phyloP scores from a whole-genome alignment of 2,329 filamentous ascomycete species.

The Coniochaeta hoffmannii region DNA sequence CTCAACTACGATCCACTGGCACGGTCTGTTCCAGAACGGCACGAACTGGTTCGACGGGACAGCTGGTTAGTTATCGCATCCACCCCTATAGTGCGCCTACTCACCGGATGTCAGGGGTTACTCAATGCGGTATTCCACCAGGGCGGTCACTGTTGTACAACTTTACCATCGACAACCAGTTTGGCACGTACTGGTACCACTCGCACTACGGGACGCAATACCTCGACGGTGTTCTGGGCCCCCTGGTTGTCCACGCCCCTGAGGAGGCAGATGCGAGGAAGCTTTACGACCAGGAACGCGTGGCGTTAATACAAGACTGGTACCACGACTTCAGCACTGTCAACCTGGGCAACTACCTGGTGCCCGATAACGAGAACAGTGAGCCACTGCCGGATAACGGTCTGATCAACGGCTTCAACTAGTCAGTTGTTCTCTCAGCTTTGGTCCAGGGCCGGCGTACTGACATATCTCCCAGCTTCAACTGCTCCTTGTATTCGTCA shows the following conservation, averaged over 20 bases:
- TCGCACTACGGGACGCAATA: conserved; percentile 54
- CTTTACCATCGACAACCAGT: conserved; percentile 16
- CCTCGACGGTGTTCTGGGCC: conserved; percentile 58
- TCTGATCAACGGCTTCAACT: conserved; percentile 30
- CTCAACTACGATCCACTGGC: conserved; percentile 56
- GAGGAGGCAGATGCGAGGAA: conserved; percentile 40
- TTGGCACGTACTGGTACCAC: conserved; percentile 32
- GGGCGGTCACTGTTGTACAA: conserved; percentile 36
- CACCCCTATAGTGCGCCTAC: not conserved
- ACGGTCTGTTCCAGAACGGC: conserved; percentile 58
- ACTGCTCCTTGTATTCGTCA: not conserved
- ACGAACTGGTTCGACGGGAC: conserved; percentile 58
- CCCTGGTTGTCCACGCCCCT: conserved; percentile 54
- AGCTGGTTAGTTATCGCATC: not conserved
- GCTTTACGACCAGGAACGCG: conserved; percentile 50
- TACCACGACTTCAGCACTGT: conserved; percentile 49
- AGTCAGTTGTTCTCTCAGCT: not conserved
- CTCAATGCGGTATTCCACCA: conserved; percentile 53
- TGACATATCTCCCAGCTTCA: not conserved
- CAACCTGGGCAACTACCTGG: conserved; percentile 27
- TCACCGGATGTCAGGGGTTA: conserved; percentile 40
- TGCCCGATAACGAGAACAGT: conserved; percentile 34
- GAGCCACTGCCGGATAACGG: conserved; percentile 37
- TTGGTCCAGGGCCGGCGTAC: not conserved
- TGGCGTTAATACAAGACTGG: conserved; percentile 60